phyloP scores from a whole-genome alignment of 768 basidiomycete genomes.

The Chalciporus sphaerocephalus region DNA sequence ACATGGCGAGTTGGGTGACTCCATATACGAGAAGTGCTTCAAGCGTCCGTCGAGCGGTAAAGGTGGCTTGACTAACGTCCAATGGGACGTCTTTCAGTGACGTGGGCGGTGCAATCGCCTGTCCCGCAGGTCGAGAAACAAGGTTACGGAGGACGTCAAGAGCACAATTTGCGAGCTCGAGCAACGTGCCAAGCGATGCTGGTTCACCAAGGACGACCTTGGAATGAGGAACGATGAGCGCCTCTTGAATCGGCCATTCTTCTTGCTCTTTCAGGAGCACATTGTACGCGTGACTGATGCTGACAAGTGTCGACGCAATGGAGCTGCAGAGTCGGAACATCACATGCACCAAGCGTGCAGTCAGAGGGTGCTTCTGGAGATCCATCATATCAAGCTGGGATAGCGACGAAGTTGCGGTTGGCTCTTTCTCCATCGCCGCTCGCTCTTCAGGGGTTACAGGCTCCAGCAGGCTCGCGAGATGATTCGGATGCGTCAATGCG shows the following conservation, averaged over 20 bases:
- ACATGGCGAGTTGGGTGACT: slow-evolving; percentile 74
- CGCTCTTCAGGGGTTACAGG: slow-evolving; percentile 77
- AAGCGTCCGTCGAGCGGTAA: slow-evolving; percentile 55
- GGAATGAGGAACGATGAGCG: slow-evolving; percentile 72
- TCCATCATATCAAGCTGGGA: slow-evolving; percentile 49
- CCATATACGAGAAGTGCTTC: slow-evolving; percentile 69
- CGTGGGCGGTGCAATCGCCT: slow-evolving; percentile 41
- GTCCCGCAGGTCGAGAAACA: slow-evolving; percentile 54
- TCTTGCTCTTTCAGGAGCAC: slow-evolving; percentile 61
- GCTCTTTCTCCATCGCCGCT: slow-evolving; percentile 60
- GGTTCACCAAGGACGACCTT: slow-evolving; percentile 81
- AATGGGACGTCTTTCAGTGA: slow-evolving; percentile 33
- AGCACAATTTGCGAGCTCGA: slow-evolving; percentile 79
- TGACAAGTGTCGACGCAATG: slow-evolving; percentile 64
- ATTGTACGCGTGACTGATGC: slow-evolving; percentile 63
- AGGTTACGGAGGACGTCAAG: slow-evolving; percentile 71
- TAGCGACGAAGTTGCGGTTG: slow-evolving; percentile 28
- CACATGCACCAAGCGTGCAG: slow-evolving; percentile 66
- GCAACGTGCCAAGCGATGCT: slow-evolving; percentile 78
- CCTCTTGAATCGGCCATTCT: slow-evolving; percentile 68
- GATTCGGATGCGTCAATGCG: slow-evolving; percentile 86
- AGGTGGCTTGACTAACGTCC: slow-evolving; percentile 53
- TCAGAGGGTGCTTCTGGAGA: slow-evolving; percentile 63
- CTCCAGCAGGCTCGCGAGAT: slow-evolving; percentile 76
- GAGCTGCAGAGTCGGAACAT: slow-evolving; percentile 68